A percentile compares a stretch with the other conserved stretches of the same genome.
These are phyloP conservation scores for Fragilaria crotonensis DNA, from an alignment of 108 stramenopile genomes.

Conservation along the genomic window DNA sequence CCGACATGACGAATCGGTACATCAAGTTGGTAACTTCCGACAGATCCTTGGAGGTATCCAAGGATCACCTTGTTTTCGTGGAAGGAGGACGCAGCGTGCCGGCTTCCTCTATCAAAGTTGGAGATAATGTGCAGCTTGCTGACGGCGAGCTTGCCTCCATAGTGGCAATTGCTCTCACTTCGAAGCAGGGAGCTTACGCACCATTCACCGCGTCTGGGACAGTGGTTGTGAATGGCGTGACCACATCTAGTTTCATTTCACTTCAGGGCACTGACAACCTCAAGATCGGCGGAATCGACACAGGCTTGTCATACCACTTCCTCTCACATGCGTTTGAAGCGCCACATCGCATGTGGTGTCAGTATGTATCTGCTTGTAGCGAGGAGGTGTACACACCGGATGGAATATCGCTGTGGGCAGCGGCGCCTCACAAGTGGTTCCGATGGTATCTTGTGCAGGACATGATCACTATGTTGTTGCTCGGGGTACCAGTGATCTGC, in stretches of 20 bases:
- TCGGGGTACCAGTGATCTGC: neutral
- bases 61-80: neutral
- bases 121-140: neutral
- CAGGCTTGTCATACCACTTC: neutral
- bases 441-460: neutral
- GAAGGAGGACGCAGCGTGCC: neutral
- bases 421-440: neutral
- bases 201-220: constrained; percentile 3
- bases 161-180: neutral
- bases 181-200: neutral
- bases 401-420: neutral
- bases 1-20: neutral
- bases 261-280: neutral
- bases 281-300: neutral
- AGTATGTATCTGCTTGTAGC: neutral
- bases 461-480: neutral
- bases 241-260: neutral
- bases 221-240: constrained; percentile 1
- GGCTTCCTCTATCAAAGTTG: neutral
- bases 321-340: neutral
- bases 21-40: neutral
- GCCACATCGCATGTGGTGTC: neutral
- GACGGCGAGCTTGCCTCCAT: neutral
- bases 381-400: neutral
- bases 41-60: neutral